These are phyloP conservation scores for Penicillium dipodomyicola DNA, from an alignment of 495 filamentous ascomycete species.

Conservation along the genomic window DNA sequence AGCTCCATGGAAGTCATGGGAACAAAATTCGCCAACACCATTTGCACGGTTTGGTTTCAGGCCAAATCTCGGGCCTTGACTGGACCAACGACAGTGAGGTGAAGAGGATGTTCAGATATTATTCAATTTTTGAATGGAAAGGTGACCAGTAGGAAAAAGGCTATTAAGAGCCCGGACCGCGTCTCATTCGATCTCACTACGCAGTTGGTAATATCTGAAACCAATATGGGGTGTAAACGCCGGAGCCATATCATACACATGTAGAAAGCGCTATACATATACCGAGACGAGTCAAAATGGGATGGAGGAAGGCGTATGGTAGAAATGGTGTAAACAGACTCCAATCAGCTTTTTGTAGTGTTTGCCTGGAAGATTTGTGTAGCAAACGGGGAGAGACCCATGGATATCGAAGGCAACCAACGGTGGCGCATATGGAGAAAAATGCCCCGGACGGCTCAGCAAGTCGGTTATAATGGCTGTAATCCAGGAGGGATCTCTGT, in stretches of 20 bases:
- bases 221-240: not conserved
- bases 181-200: not conserved
- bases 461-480: constrained; percentile 1
- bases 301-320: not conserved
- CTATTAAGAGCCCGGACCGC: not conserved
- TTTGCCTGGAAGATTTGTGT: not conserved
- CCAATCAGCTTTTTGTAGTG: not conserved
- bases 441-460: not conserved
- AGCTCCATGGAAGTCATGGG: not conserved
- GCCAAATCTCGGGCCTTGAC: not conserved
- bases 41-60: not conserved
- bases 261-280: not conserved
- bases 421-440: not conserved
- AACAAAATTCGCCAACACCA: not conserved
- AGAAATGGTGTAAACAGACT: not conserved
- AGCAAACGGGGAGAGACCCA: not conserved
- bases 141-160: not conserved
- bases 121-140: not conserved
- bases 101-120: not conserved
- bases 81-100: not conserved
- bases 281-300: not conserved
- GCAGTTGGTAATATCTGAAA: not conserved
- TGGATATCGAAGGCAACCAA: not conserved
- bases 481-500: not conserved
- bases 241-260: not conserved